Base-by-base conservation (phyloP, 2,329 filamentous ascomycete species). In the Colletotrichum nymphaeae region DNA sequence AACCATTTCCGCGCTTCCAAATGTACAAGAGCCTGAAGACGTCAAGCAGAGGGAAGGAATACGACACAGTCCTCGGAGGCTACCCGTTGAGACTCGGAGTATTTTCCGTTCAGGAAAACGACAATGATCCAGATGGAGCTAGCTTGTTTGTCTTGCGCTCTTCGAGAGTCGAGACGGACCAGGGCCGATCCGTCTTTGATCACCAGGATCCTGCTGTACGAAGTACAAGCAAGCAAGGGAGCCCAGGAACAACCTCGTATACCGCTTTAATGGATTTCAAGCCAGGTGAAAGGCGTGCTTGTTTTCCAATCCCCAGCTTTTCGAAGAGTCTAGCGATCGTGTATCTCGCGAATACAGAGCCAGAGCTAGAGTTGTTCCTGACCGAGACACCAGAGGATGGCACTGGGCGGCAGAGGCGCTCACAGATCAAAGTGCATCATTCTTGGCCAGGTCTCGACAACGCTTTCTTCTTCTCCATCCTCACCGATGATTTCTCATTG, bases 131-230 rank as follows among this genome's bases (percentile, higher is more conserved):
- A 53, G 52, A 46, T 53, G 28, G 22, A 68, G 42, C 37, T 58
- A 42, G 32, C 22, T 57, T 28, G 52, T 37, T 53, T 32, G 32
- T 52, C 49, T 37, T 28, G 58, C 42, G 32, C 24, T 49, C 19
- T 35, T 35, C 37, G 16, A 42, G 16, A 42, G 37, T 42, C 37
- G 37, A 42, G 37, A 32, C 37, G 30, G 57, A 67, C 35, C 58
- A 72, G 63, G 63, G 63, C 68, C 67, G 63, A 19, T 63, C 72
- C 58, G 62, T 63, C 37, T 55, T 65, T 63, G 58, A 30, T 57
- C 69, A 56, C 55, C 52, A 42, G n/a, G 56, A 30, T 64, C 24
- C n/a, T 62, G 64, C 37, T n/a, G 16, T 53, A 19, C 42, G 24
- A 59, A 28, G 22, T 28, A 19, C 42, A 26, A 53, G 55, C 28